Evolutionary conservation across 768 basidiomycete species (phyloP).

Genomic region (Hygrocybe coccinea): DNA sequence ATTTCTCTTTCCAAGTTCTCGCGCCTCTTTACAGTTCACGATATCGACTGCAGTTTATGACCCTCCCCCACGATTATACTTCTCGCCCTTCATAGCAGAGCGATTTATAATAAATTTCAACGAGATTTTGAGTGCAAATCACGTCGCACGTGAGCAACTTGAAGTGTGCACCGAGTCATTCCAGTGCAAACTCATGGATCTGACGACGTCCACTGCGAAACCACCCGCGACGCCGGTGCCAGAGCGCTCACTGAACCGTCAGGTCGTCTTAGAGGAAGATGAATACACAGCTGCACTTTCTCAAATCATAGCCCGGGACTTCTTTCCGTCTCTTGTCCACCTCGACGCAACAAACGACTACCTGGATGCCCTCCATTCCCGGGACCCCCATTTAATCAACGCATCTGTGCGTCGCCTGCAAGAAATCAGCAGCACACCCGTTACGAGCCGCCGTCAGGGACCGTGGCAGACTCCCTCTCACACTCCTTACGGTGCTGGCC

Average conservation of each 20-base stretch:
- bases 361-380: slow-evolving; percentile 70
- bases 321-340: slow-evolving; percentile 91
- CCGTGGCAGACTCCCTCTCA: slow-evolving; percentile 46
- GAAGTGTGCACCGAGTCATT: no score
- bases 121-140: no score
- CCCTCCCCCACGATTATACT: no score
- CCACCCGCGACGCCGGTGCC: slow-evolving; percentile 11
- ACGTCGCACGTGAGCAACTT: no score
- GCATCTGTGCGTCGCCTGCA: slow-evolving; percentile 72
- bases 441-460: slow-evolving; percentile 25
- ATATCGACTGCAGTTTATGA: no score
- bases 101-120: no score
- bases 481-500: slow-evolving; percentile 59
- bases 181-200: not conserved
- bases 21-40: no score
- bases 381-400: slow-evolving; percentile 72
- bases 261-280: slow-evolving; percentile 81
- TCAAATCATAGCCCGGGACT: slow-evolving; percentile 92
- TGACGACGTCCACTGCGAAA: not conserved
- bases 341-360: slow-evolving; percentile 86
- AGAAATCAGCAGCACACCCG: slow-evolving; percentile 53
- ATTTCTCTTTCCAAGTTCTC: no score
- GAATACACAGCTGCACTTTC: slow-evolving; percentile 90
- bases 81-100: no score
- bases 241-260: slow-evolving; percentile 63